A percentile compares a stretch with the other conserved stretches of the same genome.
Evolutionary conservation across 1,284 basidiomycete genomes (phyloP).

Genomic region (Albatrellus sp.): DNA sequence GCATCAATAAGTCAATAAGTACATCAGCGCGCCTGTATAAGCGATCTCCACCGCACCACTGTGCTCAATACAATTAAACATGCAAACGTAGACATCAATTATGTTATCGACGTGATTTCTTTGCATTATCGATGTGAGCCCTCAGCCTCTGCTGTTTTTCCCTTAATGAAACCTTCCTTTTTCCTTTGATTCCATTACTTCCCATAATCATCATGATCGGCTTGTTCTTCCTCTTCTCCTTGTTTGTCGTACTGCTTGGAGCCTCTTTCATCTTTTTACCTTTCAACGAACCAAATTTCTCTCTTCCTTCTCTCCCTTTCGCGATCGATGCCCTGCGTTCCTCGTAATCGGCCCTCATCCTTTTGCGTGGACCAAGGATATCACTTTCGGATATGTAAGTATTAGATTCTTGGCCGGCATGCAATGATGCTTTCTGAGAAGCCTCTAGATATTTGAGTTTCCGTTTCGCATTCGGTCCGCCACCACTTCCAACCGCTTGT

Average conservation of each 20-base stretch:
- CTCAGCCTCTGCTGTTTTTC: conserved; percentile 76
- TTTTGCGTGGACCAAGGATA: conserved; percentile 92
- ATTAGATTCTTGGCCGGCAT: conserved; percentile 34
- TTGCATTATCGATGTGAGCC: conserved; percentile 60
- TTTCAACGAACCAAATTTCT: conserved; percentile 85
- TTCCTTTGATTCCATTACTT: conserved; percentile 63
- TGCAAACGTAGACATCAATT: not conserved
- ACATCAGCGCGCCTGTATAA: not conserved
- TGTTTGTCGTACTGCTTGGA: conserved; percentile 77
- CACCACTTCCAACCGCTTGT: conserved; percentile 58
- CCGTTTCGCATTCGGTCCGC: conserved; percentile 73
- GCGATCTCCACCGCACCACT: not conserved
- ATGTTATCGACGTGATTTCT: conserved; percentile 36
- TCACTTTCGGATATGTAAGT: conserved; percentile 81
- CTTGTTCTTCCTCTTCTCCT: conserved; percentile 84
- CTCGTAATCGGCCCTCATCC: conserved; percentile 88
- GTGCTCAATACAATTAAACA: too few relatives aligned
- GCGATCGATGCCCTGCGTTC: conserved; percentile 89
- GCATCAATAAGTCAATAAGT: conserved; percentile 1
- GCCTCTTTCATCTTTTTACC: conserved; percentile 79
- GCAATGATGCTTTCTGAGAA: conserved; percentile 38
- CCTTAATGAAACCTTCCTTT: conserved; percentile 80
- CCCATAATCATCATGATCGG: conserved; percentile 88
- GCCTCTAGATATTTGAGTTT: conserved; percentile 75
- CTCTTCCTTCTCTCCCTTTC: conserved; percentile 89